These are phyloP conservation scores for Trichoderma asperelloides DNA, from an alignment of 495 filamentous ascomycete species.

Conservation along the genomic window DNA sequence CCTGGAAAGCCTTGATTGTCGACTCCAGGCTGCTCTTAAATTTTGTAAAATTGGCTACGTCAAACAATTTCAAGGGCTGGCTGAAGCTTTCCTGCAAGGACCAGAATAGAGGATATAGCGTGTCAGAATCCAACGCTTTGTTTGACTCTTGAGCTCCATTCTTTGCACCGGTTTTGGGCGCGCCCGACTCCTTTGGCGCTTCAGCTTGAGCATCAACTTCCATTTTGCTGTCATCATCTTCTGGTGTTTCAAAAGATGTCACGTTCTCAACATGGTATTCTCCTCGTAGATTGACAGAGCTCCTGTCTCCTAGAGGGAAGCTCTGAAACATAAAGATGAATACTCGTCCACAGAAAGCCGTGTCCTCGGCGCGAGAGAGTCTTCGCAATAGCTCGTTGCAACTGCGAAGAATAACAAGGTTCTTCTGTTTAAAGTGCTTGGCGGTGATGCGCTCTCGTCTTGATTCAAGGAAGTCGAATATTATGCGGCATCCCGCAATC, in stretches of 20 bases:
- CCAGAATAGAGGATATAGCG: slow-evolving; percentile 91
- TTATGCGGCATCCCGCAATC: slow-evolving; percentile 75
- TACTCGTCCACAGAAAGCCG: slow-evolving; percentile 91
- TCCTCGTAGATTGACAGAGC: slow-evolving; percentile 90
- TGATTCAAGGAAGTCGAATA: slow-evolving; percentile 92
- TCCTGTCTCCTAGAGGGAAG: slow-evolving; percentile 90
- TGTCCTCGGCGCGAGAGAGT: slow-evolving; percentile 87
- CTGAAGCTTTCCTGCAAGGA: slow-evolving; percentile 84
- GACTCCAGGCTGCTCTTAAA: slow-evolving; percentile 73
- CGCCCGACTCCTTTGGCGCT: slow-evolving; percentile 25
- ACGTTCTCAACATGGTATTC: slow-evolving; percentile 96
- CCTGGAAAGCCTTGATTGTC: slow-evolving; percentile 71
- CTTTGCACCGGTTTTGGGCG: slow-evolving; percentile 36
- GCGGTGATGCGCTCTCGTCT: slow-evolving; percentile 77
- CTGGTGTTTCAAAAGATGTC: slow-evolving; percentile 63
- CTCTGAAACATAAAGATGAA: slow-evolving; percentile 98
- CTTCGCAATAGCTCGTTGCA: slow-evolving; percentile 93
- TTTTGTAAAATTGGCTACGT: slow-evolving; percentile 53
- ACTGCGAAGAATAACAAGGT: slow-evolving; percentile 74
- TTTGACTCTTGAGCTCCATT: slow-evolving; percentile 36
- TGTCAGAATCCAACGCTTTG: slow-evolving; percentile 50
- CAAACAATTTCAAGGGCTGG: slow-evolving; percentile 75
- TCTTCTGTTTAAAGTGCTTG: slow-evolving; percentile 78
- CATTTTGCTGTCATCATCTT: slow-evolving; percentile 39
- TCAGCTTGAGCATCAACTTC: slow-evolving; percentile 40